phyloP scores from a whole-genome alignment of 1,284 basidiomycete species.

The Irpex sp. region DNA sequence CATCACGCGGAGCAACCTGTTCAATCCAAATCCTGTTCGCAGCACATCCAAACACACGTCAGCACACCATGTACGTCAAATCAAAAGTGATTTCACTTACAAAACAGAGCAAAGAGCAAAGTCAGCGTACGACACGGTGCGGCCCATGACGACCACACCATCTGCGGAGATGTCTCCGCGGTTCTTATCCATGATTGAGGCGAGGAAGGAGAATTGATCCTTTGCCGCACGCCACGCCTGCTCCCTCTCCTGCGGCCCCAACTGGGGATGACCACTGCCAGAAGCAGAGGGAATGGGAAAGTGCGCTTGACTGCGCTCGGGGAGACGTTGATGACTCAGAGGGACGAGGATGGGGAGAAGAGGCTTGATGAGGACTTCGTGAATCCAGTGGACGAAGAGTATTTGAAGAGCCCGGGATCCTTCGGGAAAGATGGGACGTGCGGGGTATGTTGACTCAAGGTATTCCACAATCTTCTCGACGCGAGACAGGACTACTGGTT shows the following conservation, averaged over 20 bases:
- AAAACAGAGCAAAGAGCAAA: slow-evolving; percentile 67
- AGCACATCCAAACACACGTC: neutral
- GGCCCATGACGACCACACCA: slow-evolving; percentile 61
- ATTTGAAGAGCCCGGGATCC: slow-evolving; percentile 63
- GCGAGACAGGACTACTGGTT: slow-evolving; percentile 49
- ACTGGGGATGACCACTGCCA: slow-evolving; percentile 23
- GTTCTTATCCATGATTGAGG: slow-evolving; percentile 63
- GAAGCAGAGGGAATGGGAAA: slow-evolving; percentile 28
- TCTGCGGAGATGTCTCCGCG: slow-evolving; percentile 42
- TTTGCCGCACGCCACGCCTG: slow-evolving; percentile 60
- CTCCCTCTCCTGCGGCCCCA: slow-evolving; percentile 47
- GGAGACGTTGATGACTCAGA: slow-evolving; percentile 56
- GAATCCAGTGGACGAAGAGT: slow-evolving; percentile 66
- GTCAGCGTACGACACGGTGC: slow-evolving; percentile 64
- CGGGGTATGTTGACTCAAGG: slow-evolving; percentile 63
- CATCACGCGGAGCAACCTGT: slow-evolving; percentile 61
- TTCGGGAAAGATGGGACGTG: slow-evolving; percentile 63
- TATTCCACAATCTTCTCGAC: slow-evolving; percentile 64
- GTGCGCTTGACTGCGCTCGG: slow-evolving; percentile 50
- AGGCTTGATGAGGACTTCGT: slow-evolving; percentile 62
- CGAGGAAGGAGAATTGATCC: slow-evolving; percentile 63
- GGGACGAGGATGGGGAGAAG: slow-evolving; percentile 69
- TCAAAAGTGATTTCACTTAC: slow-evolving; percentile 10
- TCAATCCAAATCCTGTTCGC: slow-evolving; percentile 55
- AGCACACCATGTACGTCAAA: neutral